These are phyloP conservation scores for Grifola frondosa DNA, from an alignment of 1,284 basidiomycete species.

Conservation along the genomic window DNA sequence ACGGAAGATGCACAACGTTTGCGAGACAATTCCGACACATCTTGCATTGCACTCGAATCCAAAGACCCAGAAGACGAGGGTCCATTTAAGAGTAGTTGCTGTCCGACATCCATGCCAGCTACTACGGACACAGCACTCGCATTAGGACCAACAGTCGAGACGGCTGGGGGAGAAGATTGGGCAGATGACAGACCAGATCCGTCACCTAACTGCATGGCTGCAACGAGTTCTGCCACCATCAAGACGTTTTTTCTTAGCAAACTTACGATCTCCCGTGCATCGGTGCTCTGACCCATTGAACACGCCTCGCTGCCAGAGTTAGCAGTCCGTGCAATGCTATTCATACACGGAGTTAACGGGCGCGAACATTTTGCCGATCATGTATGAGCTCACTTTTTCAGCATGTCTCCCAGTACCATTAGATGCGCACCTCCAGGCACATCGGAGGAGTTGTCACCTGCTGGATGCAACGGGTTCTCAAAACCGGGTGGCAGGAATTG, in stretches of 20 bases:
- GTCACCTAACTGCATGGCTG: slow-evolving; percentile 44
- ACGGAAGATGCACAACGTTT: slow-evolving; percentile 70
- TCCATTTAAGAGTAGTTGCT: slow-evolving; percentile 24
- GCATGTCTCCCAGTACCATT: slow-evolving; percentile 38
- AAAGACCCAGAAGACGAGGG: slow-evolving; percentile 21
- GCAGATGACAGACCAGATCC: slow-evolving; percentile 24
- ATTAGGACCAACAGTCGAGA: slow-evolving; percentile 16
- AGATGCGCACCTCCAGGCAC: slow-evolving; percentile 36
- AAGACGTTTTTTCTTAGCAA: slow-evolving; percentile 47
- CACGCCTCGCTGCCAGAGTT: slow-evolving; percentile 49
- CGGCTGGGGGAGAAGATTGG: slow-evolving; percentile 14
- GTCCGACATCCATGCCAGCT: slow-evolving; percentile 16
- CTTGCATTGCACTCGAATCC: slow-evolving; percentile 25
- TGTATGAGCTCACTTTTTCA: slow-evolving; percentile 35
- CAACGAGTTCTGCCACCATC: slow-evolving; percentile 49
- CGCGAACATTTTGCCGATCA: slow-evolving; percentile 9
- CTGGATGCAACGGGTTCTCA: slow-evolving; percentile 21
- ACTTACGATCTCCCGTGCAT: slow-evolving; percentile 47
- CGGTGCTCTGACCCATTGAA: slow-evolving; percentile 43
- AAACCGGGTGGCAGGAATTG: slow-evolving; percentile 30
- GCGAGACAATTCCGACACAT: slow-evolving; percentile 39
- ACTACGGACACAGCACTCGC: slow-evolving; percentile 8
- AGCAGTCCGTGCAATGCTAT: slow-evolving; percentile 49
- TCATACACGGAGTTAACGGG: slow-evolving; percentile 10
- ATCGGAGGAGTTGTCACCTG: slow-evolving; percentile 32